phyloP scores from a whole-genome alignment of 2,329 filamentous ascomycete species.

The Ophidiomyces ophidiicola region DNA sequence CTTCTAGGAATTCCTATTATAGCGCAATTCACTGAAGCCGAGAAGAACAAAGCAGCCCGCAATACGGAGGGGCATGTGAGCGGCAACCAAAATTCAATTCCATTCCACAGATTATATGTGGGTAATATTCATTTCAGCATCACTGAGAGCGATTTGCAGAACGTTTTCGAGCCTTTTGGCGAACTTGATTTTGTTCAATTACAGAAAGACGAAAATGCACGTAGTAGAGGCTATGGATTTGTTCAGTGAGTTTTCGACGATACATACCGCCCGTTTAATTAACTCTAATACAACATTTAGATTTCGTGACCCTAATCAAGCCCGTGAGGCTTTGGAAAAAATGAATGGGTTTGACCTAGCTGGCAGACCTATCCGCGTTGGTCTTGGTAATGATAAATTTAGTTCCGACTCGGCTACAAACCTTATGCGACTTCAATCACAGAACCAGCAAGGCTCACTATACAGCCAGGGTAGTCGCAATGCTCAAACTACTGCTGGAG shows the following conservation, averaged over 20 bases:
- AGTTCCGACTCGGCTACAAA: slow-evolving; percentile 92
- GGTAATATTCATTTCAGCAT: slow-evolving; percentile 99
- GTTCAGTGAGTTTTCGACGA: slow-evolving; percentile 63
- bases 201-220: slow-evolving; percentile 85
- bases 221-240: slow-evolving; percentile 93
- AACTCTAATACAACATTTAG: slow-evolving; percentile 40
- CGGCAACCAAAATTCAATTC: slow-evolving; percentile 65
- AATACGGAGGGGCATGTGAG: slow-evolving; percentile 62
- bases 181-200: slow-evolving; percentile 95
- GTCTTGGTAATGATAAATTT: slow-evolving; percentile 99
- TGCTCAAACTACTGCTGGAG: slow-evolving; percentile 60
- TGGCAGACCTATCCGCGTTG: slow-evolving; percentile 92
- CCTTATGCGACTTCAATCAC: slow-evolving; percentile 74
- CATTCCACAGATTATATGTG: slow-evolving; percentile 95
- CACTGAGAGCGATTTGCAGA: slow-evolving; percentile 86
- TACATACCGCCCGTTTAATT: background rate
- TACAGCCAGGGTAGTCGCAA: slow-evolving; percentile 82
- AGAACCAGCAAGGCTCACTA: slow-evolving; percentile 68
- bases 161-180: slow-evolving; percentile 94
- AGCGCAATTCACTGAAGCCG: slow-evolving; percentile 93
- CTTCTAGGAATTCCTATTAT: slow-evolving; percentile 98
- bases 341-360: slow-evolving; percentile 99
- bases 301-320: slow-evolving; percentile 79
- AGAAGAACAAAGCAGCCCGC: slow-evolving; percentile 95
- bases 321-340: slow-evolving; percentile 89